Conservation (phyloP, 2,329 filamentous ascomycete genomes). For the Gnomoniopsis smithogilvyi region DNA sequence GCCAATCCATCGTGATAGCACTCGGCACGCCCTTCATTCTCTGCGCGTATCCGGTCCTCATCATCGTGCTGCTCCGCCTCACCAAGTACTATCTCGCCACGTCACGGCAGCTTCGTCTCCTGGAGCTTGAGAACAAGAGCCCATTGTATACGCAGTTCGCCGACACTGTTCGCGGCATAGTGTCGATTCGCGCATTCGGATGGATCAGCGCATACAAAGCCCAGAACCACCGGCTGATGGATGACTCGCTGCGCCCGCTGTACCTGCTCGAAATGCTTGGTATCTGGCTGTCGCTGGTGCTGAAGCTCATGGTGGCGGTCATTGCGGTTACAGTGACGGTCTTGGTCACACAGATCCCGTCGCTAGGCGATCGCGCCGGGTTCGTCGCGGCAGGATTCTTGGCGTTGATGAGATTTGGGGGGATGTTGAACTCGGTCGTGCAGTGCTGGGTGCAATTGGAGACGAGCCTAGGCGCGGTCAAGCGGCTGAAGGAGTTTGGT, state of each 20-base stretch:
- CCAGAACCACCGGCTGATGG: conserved; percentile 40
- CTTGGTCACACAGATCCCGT: conserved; percentile 24
- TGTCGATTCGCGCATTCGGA: conserved; percentile 47
- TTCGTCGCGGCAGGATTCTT: conserved; percentile 26
- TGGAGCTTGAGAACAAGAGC: conserved; percentile 37
- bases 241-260: conserved; percentile 47
- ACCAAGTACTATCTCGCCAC: conserved; percentile 44
- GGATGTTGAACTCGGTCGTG: conserved; percentile 25
- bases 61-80: conserved; percentile 34
- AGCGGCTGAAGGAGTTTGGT: conserved; percentile 29
- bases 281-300: conserved; percentile 32
- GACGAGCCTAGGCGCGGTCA: conserved; percentile 35
- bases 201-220: conserved; percentile 39
- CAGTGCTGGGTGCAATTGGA: conserved; percentile 27
- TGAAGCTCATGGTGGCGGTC: conserved; percentile 29
- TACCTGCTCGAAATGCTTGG: conserved; percentile 47
- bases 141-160: conserved; percentile 35
- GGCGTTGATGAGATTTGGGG: conserved; percentile 28
- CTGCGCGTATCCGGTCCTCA: conserved; percentile 36
- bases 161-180: conserved; percentile 44
- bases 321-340: conserved; percentile 27
- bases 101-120: conserved; percentile 42
- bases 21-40: conserved; percentile 29
- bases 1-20: conserved; percentile 38
- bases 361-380: conserved; percentile 12